Base-by-base conservation (phyloP, 2,329 filamentous ascomycete species). In the Pseudogymnoascus sp. region DNA sequence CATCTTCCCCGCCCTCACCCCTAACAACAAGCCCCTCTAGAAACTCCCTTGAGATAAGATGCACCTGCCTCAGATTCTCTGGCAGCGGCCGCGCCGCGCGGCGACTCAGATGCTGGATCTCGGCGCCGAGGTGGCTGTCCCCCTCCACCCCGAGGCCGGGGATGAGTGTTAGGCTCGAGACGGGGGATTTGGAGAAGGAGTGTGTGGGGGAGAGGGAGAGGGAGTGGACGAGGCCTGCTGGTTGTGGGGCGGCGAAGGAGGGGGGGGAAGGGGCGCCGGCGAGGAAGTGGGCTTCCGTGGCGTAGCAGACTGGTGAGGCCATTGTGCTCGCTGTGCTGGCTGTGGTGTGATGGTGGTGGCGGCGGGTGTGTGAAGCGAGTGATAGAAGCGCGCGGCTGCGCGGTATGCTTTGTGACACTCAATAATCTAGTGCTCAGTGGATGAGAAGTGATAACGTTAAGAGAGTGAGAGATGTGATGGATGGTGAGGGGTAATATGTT, bases 1-100 rank as follows among this genome's bases (percentile, higher is more conserved):
- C n/a, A 2, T 21, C 11, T n/a, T 3, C 10, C 19, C 45, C 45
- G 11, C 29, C 45, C 21, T 29, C 11, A 2, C n/a, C n/a, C 5
- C 21, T 3, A 8, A 31, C 10, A 10, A 31, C 23, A 11, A 58
- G 6, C n/a, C 49, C 31, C 49, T n/a, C 49, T 1, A 58, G 3
- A 29, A 58, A 58, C 49, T 58, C 49, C 3, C 2, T 6, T 16
- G 26, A 33, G 2, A 58, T 58, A 19, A 67, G 35, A 49, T 65
- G 63, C 12, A 67, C 64, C 62, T 67, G 64, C n/a, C 62, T 61
- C 10, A 61, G 45, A 41, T 61, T 63, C 33, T 58, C 26, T 1
- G 26, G 52, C 19, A 33, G n/a, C 11, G 52, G 52, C 14, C 33
- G 7, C 14, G 19, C 29, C 11, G 5, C 14, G 1, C 19, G 1